Base-by-base conservation (phyloP, 2,329 filamentous ascomycete species). In the Fusarium sp. region DNA sequence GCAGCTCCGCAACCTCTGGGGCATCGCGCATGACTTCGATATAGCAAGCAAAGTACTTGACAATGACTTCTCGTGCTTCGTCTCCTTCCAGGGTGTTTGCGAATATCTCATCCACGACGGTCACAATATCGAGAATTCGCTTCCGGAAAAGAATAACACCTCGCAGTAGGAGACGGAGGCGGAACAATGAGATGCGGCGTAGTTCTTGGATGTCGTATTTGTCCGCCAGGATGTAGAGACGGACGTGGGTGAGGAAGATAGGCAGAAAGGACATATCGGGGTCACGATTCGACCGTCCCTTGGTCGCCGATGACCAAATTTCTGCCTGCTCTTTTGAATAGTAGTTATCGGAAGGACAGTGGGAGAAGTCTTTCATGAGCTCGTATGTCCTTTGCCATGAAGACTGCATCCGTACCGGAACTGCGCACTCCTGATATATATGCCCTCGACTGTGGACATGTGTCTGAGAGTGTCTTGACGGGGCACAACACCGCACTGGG, bases 181-280 rank as follows among this genome's bases (percentile, higher is more conserved):
- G 69, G 43, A 35, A 41, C 9, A 73, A 56, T 11, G 65, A 50
- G 9, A 73, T 43, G 2, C 17, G 41, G 39, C 66, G 56, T 35
- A 75, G 67, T 7, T 47, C 22, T 17, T 67, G 41, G 25, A 75
- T 44, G 19, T 39, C 63, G 53, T 72, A 75, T 33, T 71, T 75
- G 37, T 72, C 69, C n/a, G 72, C 73, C 33, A 75, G 57, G 37
- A 72, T 48, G 60, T 74, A 75, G 7, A 75, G 65, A 6, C 62
- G 62, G 7, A 62, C 62, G 49, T 75, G 72, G 41, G 64, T 57
- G 46, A 67, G 65, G 52, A 75, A 71, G 51, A 72, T 56, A 25
- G 55, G 51, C 4, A 35, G 33, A 47, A 63, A 65, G 14, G 54
- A 70, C 30, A 33, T 15, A 15, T 33, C 14, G 30, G 30, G 30